A percentile compares a stretch with the other conserved stretches of the same genome.
Conservation (phyloP, 192 early-diverging fungal species). For the Rhizophagus prolifer region DNA sequence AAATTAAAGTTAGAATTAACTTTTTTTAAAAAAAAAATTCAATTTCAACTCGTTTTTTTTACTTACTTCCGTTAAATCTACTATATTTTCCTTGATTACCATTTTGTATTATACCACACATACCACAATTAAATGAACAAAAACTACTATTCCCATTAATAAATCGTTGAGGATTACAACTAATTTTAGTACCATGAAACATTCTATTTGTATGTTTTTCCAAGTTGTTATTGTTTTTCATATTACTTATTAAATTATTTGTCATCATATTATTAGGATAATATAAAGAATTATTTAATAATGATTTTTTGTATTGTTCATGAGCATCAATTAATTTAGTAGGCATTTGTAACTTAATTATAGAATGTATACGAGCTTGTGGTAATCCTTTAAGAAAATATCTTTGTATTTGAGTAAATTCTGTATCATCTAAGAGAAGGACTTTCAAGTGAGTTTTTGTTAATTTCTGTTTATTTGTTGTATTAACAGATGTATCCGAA, state of each 20-base stretch:
- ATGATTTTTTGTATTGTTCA: neutral
- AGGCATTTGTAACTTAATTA: constrained; percentile 2
- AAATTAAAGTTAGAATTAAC: too few species aligned
- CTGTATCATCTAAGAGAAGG: neutral
- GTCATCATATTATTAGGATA: neutral
- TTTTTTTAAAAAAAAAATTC: too few species aligned
- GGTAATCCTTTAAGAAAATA: neutral
- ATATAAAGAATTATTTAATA: neutral
- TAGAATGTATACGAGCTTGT: neutral
- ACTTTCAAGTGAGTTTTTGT: neutral
- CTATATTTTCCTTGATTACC: constrained; percentile 4
- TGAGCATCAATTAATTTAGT: neutral
- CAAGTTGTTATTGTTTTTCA: neutral
- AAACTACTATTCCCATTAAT: neutral
- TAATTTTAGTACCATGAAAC: constrained; percentile 3
- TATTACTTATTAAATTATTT: neutral
- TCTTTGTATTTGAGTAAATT: neutral
- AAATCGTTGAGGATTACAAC: constrained; percentile 1
- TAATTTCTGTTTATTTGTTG: neutral
- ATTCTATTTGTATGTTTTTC: neutral
- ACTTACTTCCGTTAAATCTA: constrained; percentile 12
- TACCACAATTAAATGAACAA: neutral
- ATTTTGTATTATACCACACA: constrained; percentile 4
- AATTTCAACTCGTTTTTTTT: too few species aligned
- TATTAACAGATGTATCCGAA: neutral